Percentiles rank a stretch among this genome's conserved stretches.
phyloP scores from a whole-genome alignment of 2,329 filamentous ascomycete genomes.

The Fusarium protoensiforme region DNA sequence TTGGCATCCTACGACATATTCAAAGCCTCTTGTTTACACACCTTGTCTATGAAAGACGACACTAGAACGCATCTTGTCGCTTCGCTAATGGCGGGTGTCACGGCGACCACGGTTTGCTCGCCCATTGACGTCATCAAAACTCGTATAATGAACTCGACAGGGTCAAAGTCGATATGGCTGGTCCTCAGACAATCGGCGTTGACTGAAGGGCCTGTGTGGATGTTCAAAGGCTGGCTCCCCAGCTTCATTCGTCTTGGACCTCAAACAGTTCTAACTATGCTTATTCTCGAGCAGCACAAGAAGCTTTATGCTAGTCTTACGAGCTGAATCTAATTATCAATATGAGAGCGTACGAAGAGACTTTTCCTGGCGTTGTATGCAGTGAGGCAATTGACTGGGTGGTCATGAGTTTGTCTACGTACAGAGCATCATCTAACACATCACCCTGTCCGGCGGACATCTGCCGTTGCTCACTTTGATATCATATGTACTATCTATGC shows the following conservation, averaged over 20 bases:
- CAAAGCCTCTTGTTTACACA: too few relatives aligned
- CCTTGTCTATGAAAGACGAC: too few relatives aligned
- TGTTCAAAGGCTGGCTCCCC: neutral
- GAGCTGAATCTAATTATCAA: neutral
- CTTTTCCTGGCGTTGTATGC: neutral
- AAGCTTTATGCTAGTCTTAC: neutral
- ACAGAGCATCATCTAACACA: neutral
- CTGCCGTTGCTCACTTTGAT: neutral
- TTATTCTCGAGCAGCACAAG: slow-evolving; percentile 4
- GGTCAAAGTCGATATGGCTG: neutral
- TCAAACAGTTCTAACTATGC: neutral
- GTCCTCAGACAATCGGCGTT: neutral
- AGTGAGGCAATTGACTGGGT: neutral
- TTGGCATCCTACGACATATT: too few relatives aligned
- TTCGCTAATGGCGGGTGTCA: neutral
- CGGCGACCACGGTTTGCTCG: slow-evolving; percentile 1
- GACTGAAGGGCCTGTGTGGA: neutral
- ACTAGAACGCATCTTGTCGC: slow-evolving; percentile 1
- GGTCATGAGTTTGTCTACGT: too few relatives aligned
- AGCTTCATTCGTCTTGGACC: slow-evolving; percentile 10
- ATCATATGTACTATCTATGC: neutral
- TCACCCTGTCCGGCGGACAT: neutral
- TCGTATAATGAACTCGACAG: neutral
- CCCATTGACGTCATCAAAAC: neutral
- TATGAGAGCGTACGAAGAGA: neutral